Evolutionary conservation across 352 stramenopile genomes (phyloP), one percentile per base, ranked within the genome.

Genomic region (Phytophthora pisi): DNA sequence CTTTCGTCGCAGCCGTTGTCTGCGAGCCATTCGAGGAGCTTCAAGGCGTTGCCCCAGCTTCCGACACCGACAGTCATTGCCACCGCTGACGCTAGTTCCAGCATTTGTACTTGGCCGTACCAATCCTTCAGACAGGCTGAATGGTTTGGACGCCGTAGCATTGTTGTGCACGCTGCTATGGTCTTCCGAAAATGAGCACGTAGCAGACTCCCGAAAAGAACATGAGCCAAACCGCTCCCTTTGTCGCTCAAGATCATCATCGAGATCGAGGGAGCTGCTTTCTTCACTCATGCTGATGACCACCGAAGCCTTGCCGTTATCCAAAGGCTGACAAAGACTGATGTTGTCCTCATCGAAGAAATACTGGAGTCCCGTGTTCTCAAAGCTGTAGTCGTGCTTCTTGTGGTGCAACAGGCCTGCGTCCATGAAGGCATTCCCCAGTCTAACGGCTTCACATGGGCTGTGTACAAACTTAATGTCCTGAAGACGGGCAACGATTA

Each of bases 381-480:
- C 75, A 45, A 82, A 84, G 7, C 63, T 38, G 16, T 51, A 63
- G 1, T 70, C 40, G 51, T 89, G 81, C 52, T 79, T 83, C 6
- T 57, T 54, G 61, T 89, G 74, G 46, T 89, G 81, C 46, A 89
- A 49, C 5, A 80, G 59, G 0, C 79, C 77, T 13, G 79, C 72
- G 42, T 84, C 79, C 77, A 88, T 79, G 26, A 78, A 68, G 16
- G 78, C 71, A 53, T 75, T 84, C 6, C 81, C 78, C 16, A 87
- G 18, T 3, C 81, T 73, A 9, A 84, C 49, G 0, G 74, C 78
- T 64, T 89, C 81, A 26, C 53, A 61, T 1, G 64, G 58, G 15
- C 57, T 62, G 11, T 75, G 59, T 1, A 78, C 54, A 42, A 71
- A 77, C 49, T 63, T 47, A 15, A 76, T 60, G 10, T 64, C 50